These are phyloP conservation scores for Zasmidium cellare DNA, from an alignment of 2,329 filamentous ascomycete genomes.

Conservation along the genomic window DNA sequence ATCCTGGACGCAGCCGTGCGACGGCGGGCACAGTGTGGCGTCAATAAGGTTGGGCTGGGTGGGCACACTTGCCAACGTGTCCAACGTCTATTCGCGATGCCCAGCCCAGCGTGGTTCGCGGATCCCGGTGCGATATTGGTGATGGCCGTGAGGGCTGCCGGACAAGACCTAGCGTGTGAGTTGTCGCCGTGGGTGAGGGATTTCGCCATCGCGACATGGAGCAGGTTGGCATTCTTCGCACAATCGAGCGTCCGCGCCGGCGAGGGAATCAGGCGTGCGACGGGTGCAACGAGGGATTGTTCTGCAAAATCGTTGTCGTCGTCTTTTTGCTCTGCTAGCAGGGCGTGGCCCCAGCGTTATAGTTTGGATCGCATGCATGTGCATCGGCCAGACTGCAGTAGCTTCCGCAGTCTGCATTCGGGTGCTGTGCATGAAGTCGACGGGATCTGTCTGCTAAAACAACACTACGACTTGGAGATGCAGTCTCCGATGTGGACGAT, in stretches of 20 bases:
- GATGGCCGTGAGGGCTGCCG: not conserved
- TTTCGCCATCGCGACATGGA: not conserved
- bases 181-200: not conserved
- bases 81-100: conserved; percentile 28
- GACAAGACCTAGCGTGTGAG: not conserved
- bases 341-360: conserved; percentile 7
- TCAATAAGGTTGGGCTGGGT: conserved; percentile 31
- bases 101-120: conserved; percentile 20
- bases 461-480: conserved; percentile 4
- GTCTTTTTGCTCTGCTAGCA: too few relatives aligned
- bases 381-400: conserved; percentile 7
- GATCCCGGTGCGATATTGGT: not conserved
- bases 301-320: not conserved
- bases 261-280: too few relatives aligned
- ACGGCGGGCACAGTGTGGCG: conserved; percentile 13
- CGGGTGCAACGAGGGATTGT: not conserved
- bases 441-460: conserved; percentile 8
- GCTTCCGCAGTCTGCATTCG: conserved; percentile 4
- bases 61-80: conserved; percentile 30
- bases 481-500: not conserved
- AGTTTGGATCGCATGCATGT: conserved; percentile 13
- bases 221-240: too few relatives aligned
- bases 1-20: conserved; percentile 1
- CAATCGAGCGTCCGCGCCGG: too few relatives aligned
- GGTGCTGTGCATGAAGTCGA: not conserved